Base-by-base conservation (phyloP, 306 rosid genomes). In the Benincasa hispida region DNA sequence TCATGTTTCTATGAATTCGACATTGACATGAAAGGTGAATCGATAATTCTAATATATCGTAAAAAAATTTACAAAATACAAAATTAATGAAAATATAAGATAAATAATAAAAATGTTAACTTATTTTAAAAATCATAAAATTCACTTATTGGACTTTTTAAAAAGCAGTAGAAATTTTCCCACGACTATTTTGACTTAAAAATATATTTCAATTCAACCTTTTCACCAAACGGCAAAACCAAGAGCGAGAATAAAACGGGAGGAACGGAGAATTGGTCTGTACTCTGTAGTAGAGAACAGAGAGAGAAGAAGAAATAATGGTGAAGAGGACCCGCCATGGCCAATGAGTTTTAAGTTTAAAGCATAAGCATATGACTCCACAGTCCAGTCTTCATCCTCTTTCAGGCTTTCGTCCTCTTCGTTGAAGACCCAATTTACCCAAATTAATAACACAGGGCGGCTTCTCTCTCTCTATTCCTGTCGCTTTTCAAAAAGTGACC, bases 401-500 rank as follows among this genome's bases (percentile, higher is more conserved):
- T 24, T 50, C 27, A n/a, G 6, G 14, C 61, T 62, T 15, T 32
- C 62, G 14, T 74, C 21, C 10, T 21, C 74, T 39, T 41, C 51
- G 11, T 12, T 39, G 32, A 69, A 25, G 6, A 22, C 32, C 35
- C 55, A 42, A 22, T 22, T 39, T 7, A 6, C 75, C 39, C 54
- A 67, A 70, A 70, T 70, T 45, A 69, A 45, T 25, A 17, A 72
- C 7, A 50, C 58, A 47, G 22, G 27, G 10, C 59, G 25, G 58
- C 57, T 72, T 70, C 75, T 68, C 56, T 69, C 56, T 68, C 51
- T 34, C 45, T 4, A 18, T 69, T 51, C 4, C 41, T 27, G 1
- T 47, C 10, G 39, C 59, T 72, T 72, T 72, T 27, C 39, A 47
- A 72, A 72, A 72, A 72, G 76, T 42, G 59, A 72, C 75, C 76